Conservation (phyloP, 768 basidiomycete genomes). For the Termitomyces sp. region DNA sequence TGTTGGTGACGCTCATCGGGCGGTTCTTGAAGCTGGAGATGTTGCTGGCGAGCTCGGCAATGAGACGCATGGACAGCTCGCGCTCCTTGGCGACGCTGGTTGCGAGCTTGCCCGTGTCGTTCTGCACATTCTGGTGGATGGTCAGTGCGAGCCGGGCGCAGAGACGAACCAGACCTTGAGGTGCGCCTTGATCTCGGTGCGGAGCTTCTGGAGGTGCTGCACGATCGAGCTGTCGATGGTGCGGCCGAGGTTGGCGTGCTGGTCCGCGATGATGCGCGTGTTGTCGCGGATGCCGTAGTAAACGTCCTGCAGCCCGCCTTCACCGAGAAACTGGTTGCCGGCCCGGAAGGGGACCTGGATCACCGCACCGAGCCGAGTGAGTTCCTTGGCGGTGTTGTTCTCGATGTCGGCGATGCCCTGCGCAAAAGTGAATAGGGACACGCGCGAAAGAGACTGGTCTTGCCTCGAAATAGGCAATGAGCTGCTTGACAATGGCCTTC, state of each 20-base stretch:
- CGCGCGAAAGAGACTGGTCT: background rate
- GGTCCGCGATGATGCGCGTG: conserved; percentile 88
- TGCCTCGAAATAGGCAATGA: conserved; percentile 84
- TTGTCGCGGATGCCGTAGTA: conserved; percentile 93
- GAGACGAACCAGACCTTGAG: conserved; percentile 58
- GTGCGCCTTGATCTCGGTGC: conserved; percentile 94
- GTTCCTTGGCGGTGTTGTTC: conserved; percentile 88
- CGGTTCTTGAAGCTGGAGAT: conserved; percentile 95
- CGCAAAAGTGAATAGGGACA: background rate
- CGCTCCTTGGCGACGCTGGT: conserved; percentile 90
- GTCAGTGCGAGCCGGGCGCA: background rate
- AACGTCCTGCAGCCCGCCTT: conserved; percentile 93
- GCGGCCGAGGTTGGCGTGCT: conserved; percentile 92
- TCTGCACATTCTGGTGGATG: conserved; percentile 72
- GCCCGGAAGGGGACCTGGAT: conserved; percentile 96
- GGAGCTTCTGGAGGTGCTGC: conserved; percentile 94
- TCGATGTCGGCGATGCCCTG: conserved; percentile 77
- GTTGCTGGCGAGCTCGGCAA: conserved; percentile 80
- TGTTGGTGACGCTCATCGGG: conserved; percentile 76
- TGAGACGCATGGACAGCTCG: conserved; percentile 76
- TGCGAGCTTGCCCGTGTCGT: conserved; percentile 90
- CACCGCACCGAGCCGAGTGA: conserved; percentile 89
- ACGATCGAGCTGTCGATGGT: conserved; percentile 97
- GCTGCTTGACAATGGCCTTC: conserved; percentile 96
- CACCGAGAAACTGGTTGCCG: conserved; percentile 98